phyloP scores from a whole-genome alignment of 2,329 filamentous ascomycete species.

The Eutypa lata region DNA sequence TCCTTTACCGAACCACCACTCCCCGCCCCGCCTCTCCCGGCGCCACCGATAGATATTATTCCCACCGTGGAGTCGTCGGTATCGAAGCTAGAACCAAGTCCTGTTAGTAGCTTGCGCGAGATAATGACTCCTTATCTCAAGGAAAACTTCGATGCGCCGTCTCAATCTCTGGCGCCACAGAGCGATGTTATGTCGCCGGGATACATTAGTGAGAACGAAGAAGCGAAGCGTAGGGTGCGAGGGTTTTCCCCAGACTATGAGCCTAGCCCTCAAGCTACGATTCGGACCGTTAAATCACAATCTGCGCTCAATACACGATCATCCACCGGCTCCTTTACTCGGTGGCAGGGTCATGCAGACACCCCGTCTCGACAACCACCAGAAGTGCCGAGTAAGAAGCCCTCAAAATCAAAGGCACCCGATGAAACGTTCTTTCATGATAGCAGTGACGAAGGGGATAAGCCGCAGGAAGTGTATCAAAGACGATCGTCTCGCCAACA shows the following conservation, averaged over 20 bases:
- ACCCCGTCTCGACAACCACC: constrained; percentile 19
- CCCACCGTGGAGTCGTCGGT: constrained; percentile 22
- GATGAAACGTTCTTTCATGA: constrained; percentile 51
- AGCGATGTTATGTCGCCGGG: constrained; percentile 21
- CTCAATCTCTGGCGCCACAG: constrained; percentile 11
- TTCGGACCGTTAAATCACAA: constrained; percentile 57
- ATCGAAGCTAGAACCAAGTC: constrained; percentile 48
- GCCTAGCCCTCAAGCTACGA: constrained; percentile 68
- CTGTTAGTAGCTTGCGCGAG: constrained; percentile 76
- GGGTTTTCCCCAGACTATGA: constrained; percentile 76
- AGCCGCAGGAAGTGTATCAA: not conserved
- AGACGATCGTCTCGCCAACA: constrained; percentile 4
- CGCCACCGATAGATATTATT: constrained; percentile 13
- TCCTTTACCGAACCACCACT: constrained; percentile 73
- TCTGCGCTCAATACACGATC: constrained; percentile 31
- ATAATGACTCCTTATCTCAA: constrained; percentile 82
- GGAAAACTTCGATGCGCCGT: constrained; percentile 7
- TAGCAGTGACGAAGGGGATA: constrained; percentile 46
- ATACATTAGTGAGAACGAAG: constrained; percentile 24
- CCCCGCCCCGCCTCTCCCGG: constrained; percentile 42
- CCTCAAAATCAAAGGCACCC: constrained; percentile 17
- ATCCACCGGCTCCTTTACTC: constrained; percentile 8
- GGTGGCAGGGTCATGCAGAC: constrained; percentile 20
- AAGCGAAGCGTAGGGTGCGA: constrained; percentile 38
- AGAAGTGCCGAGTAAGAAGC: constrained; percentile 20